Evolutionary conservation across 2,329 filamentous ascomycete species (phyloP), one percentile per base, ranked within the genome.

Genomic region (Epichloe elymi): DNA sequence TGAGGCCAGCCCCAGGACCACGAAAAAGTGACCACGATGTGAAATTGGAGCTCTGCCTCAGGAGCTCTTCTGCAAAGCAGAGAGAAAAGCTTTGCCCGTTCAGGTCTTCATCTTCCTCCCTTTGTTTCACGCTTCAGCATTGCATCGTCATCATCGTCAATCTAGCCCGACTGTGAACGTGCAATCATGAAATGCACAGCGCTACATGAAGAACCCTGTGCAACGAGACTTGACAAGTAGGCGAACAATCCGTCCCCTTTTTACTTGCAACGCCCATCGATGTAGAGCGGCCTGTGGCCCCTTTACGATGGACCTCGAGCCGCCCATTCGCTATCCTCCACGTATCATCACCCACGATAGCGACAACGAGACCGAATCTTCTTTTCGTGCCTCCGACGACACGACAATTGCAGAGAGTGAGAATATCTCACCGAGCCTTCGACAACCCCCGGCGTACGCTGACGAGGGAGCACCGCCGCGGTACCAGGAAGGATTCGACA

Each of bases 361-460:
- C 51, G 33, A 48, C 33, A 38, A 10, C 33, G 49, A 53, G 4
- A 43, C 23, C 26, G 51, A 46, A 5, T 48, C 44, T 3, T 20
- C 45, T 19, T 47, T 45, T 23, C 40, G 26, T 3, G 45, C 20
- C 19, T 54, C 52, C 14, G 52, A 49, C 19, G 56, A 55, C 6
- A 50, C 57, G 6, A 53, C 48, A 5, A 36, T 56, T 15, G 40
- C 54, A 19, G 57, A 50, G 3, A 55, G 52, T 44, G 47, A 51
- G 33, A 23, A 15, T 37, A 12, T 46, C 5, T 45, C 54, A 2
- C 26, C 47, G 15, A 57, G 51, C n/a, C 51, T 51, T 10, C 51
- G 52, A 40, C 53, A 57, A 42, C 55, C 56, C 6, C 54, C 57
- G 5, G 54, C 55, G 12, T 57, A 59, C 41, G 55, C 51, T 40